Base-by-base conservation (phyloP, 2,329 filamentous ascomycete genomes). In the Colletotrichum sublineola region DNA sequence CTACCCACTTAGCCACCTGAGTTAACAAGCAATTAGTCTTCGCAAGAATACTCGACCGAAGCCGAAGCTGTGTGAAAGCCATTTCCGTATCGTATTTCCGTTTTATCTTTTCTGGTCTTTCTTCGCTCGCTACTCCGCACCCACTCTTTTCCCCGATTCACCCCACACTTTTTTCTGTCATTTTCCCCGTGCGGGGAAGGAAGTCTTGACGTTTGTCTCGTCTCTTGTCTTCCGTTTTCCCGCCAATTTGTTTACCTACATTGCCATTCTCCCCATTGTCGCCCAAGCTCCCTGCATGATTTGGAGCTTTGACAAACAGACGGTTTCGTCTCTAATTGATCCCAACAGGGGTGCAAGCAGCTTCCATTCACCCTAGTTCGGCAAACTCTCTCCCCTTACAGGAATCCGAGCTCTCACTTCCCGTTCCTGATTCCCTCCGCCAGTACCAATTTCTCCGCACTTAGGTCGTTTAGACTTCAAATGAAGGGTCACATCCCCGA, bases 401-500 rank as follows among this genome's bases (percentile, higher is more conserved):
- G 53, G 50, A 44, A 56, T 38, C 31, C 33, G 42, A 31, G 48
- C 24, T 60, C 40, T 29, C n/a, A 44, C 29, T 20, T 18, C 46
- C 20, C 33, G 5, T n/a, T 42, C 58, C 48, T 55, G 56, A 24
- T 36, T 50, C 24, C 36, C 48, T 64, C 36, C 58, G 65, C 52
- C 48, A 71, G 58, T 53, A 56, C 48, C 57, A 58, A 20, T 63
- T 58, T 68, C 65, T 63, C 58, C 65, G 53, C 65, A 63, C n/a
- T 53, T 53, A 65, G 18, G 14, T 38, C 18, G 44, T 68, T 71
- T 68, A 68, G 53, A 71, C 68, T 71, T 20, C 24, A 46, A 52
- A 58, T 63, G 57, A 71, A 63, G 58, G 44, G 68, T 68, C 65
- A 58, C 68, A 63, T 55, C 63, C 38, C 36, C 38, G 36, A 63